Base-by-base conservation (phyloP, 1,284 basidiomycete genomes). In the Veloporphyrellus conicus region DNA sequence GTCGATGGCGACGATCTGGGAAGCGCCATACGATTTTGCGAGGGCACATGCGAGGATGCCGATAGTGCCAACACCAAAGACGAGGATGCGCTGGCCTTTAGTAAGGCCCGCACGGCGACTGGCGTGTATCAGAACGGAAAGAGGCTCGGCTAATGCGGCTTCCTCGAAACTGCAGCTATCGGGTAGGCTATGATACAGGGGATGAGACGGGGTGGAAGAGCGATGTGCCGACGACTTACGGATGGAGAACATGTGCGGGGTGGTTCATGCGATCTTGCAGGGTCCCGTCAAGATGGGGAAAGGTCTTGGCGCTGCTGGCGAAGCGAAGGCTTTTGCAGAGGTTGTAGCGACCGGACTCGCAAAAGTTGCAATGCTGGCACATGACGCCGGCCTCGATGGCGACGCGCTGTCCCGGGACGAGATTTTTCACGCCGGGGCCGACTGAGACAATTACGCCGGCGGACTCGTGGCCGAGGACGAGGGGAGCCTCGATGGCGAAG, bases 321-420 rank as follows among this genome's bases (percentile, higher is more conserved):
- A 97, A 98, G 52, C 90, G 81, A 82, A 98, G 78, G 58, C 71
- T 70, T 58, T 84, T 83, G 77, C 94, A 98, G 50, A 98, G 82
- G 73, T 98, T 97, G 75, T 97, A 98, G 33, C 90, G 79, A n/a
- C 90, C 90, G 41, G 76, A 75, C 33, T 68, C 58, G 67, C 87
- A 89, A 62, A 75, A 81, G 40, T 71, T 66, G 68, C 87, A 90
- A 38, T 74, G 74, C 50, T 80, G 81, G 73, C 93, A 97, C 75
- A 84, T 84, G 61, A 93, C 80, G 34, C 94, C 94, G 11, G 91
- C 89, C 68, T 98, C 94, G 63, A 97, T 88, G 15, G 93, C 94
- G 43, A 98, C 93, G 41, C 90, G 82, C 68, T 93, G 89, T 40
- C 94, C 93, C 20, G 87, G 79, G 20, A 77, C 72, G 53, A 96